A percentile compares a stretch with the other conserved stretches of the same genome.
Evolutionary conservation across 2,329 filamentous ascomycete species (phyloP).

Genomic region (Botryotinia narcissicola): DNA sequence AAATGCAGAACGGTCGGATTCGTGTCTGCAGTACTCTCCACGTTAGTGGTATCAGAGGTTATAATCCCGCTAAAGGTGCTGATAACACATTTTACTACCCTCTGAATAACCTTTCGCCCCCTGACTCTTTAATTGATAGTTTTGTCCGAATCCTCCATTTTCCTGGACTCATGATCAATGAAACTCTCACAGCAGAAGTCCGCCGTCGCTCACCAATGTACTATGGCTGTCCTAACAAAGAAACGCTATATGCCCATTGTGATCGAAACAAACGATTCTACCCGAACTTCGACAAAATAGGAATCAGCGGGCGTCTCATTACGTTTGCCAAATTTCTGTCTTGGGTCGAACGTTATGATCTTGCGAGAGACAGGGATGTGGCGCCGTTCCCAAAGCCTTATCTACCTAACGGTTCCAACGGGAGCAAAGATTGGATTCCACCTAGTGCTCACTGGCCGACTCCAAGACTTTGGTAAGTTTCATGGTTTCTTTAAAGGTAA

Average conservation of each 20-base stretch:
- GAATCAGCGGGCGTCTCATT: not conserved
- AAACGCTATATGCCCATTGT: not conserved
- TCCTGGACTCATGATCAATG: not conserved
- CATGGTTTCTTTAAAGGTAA: too few relatives aligned
- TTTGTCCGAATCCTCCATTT: not conserved
- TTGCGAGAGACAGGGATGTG: not conserved
- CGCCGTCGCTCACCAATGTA: slow-evolving; percentile 4
- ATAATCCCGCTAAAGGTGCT: not conserved
- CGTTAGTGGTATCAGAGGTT: not conserved
- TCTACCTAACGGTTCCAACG: not conserved
- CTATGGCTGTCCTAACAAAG: slow-evolving; percentile 9
- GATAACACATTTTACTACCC: slow-evolving; percentile 12
- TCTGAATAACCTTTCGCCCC: not conserved
- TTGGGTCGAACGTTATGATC: not conserved
- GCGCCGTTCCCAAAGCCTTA: not conserved
- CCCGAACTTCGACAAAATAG: not conserved
- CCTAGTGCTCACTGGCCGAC: not conserved
- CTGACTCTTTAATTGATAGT: not conserved
- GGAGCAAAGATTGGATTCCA: not conserved
- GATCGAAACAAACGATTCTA: slow-evolving; percentile 9
- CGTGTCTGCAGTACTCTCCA: not conserved
- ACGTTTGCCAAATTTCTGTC: not conserved
- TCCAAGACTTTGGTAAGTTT: not conserved
- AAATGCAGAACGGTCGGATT: not conserved
- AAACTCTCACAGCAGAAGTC: not conserved